Percentiles rank a stretch among this genome's conserved stretches.
These are phyloP conservation scores for Hortiboletus flavorubellus DNA, from an alignment of 768 basidiomycete species.

Conservation along the genomic window DNA sequence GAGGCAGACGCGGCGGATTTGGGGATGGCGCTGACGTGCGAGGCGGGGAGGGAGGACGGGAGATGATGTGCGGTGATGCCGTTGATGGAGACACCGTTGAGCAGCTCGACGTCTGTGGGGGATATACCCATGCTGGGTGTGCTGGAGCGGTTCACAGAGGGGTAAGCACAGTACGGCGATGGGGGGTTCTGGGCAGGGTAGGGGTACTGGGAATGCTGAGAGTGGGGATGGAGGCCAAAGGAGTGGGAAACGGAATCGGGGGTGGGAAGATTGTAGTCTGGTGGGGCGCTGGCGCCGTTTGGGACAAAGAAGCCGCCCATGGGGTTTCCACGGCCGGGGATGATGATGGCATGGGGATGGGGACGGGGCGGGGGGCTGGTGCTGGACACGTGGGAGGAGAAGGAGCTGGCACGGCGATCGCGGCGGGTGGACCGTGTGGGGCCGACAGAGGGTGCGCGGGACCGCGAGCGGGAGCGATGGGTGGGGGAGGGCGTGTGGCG, in stretches of 20 bases:
- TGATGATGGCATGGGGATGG: constrained; percentile 67
- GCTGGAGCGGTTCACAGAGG: constrained; percentile 9
- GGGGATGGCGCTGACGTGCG: constrained; percentile 9
- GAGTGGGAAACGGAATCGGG: constrained; percentile 36
- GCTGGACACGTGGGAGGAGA: constrained; percentile 57
- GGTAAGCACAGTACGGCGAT: constrained; percentile 29
- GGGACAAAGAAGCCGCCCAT: constrained; percentile 34
- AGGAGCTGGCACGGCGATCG: constrained; percentile 55
- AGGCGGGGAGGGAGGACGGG: constrained; percentile 15
- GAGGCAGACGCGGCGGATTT: constrained; percentile 10
- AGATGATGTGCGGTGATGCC: constrained; percentile 21
- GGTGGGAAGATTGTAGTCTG: constrained; percentile 44
- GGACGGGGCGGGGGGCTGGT: constrained; percentile 41
- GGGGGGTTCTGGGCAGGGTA: constrained; percentile 30
- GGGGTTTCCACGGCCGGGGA: constrained; percentile 44
- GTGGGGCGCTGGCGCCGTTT: constrained; percentile 19
- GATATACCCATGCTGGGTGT: constrained; percentile 26
- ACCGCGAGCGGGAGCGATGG: constrained; percentile 46
- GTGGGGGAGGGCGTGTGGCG: constrained; percentile 29
- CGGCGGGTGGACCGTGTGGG: constrained; percentile 50
- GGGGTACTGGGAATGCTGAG: constrained; percentile 21
- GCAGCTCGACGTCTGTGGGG: constrained; percentile 24
- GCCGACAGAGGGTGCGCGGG: constrained; percentile 38
- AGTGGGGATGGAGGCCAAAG: constrained; percentile 32
- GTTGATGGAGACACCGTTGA: constrained; percentile 19